Evolutionary conservation across 148 eudicot genomes (phyloP).

Genomic region (Chenopodium suecicum): DNA sequence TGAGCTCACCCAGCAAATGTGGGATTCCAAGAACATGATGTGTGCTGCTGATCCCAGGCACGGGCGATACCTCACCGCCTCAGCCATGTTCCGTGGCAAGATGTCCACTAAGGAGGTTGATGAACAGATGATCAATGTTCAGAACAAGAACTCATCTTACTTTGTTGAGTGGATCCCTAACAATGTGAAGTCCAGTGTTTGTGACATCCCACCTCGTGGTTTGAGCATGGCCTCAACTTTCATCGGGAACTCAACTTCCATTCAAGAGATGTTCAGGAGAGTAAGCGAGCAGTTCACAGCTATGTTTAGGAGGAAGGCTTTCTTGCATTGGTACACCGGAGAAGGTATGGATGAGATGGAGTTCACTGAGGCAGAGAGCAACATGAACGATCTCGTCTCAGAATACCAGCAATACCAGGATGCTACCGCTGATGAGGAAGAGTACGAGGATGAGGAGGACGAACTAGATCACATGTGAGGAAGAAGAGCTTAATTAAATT

Average conservation of each 20-base stretch:
- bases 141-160: slow-evolving; percentile 75
- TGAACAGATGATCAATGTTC: slow-evolving; percentile 69
- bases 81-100: slow-evolving; percentile 75
- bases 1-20: slow-evolving; percentile 78
- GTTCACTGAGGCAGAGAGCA: slow-evolving; percentile 87
- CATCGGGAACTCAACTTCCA: slow-evolving; percentile 71
- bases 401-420: slow-evolving; percentile 91
- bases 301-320: slow-evolving; percentile 81
- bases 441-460: slow-evolving; percentile 66
- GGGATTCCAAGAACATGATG: slow-evolving; percentile 89
- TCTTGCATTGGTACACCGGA: slow-evolving; percentile 91
- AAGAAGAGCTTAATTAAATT: not conserved
- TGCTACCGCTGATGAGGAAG: slow-evolving; percentile 76
- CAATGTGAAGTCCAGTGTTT: slow-evolving; percentile 77
- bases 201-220: slow-evolving; percentile 78
- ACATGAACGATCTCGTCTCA: slow-evolving; percentile 77
- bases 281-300: slow-evolving; percentile 89
- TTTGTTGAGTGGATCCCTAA: slow-evolving; percentile 85
- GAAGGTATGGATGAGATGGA: slow-evolving; percentile 97
- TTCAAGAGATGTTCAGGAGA: slow-evolving; percentile 76
- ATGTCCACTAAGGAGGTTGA: slow-evolving; percentile 76
- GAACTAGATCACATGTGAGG: slow-evolving; percentile 29
- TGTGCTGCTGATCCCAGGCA: slow-evolving; percentile 83
- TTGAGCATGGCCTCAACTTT: slow-evolving; percentile 76
- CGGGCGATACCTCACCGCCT: slow-evolving; percentile 76